Evolutionary conservation across 805 yeast species (phyloP).

Genomic region (Sugiyamaella americana): DNA sequence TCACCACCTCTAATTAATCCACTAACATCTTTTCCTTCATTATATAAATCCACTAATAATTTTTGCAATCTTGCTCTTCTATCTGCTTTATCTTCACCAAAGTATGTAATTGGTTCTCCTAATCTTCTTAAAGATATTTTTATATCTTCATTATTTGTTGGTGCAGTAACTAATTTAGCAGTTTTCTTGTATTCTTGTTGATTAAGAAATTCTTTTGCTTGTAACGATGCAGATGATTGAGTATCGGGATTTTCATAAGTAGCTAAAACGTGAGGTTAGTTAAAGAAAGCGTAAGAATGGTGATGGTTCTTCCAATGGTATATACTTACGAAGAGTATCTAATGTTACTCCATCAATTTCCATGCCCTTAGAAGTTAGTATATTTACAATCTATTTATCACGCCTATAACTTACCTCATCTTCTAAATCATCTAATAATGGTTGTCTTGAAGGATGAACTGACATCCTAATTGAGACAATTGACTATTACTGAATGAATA

Average conservation of each 20-base stretch:
- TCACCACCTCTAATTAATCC: constrained; percentile 12
- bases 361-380: constrained; percentile 5
- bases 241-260: not conserved
- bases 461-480: too few relatives aligned
- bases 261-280: not conserved
- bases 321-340: constrained; percentile 12
- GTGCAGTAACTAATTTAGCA: constrained; percentile 34
- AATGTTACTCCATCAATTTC: constrained; percentile 3
- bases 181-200: constrained; percentile 9
- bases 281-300: not conserved
- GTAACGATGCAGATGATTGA: not conserved
- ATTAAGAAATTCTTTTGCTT: constrained; percentile 13
- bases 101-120: constrained; percentile 50
- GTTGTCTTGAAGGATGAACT: constrained; percentile 14
- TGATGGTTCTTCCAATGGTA: not conserved
- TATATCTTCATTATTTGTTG: constrained; percentile 65
- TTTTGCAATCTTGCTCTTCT: constrained; percentile 55
- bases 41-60: constrained; percentile 33
- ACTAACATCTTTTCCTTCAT: constrained; percentile 20
- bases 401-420: constrained; percentile 10
- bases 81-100: constrained; percentile 55
- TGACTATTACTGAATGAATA: too few relatives aligned
- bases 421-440: constrained; percentile 11
- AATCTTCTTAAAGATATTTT: constrained; percentile 41
- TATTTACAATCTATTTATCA: not conserved